Evolutionary conservation across 768 basidiomycete genomes (phyloP).

Genomic region (Rhodotorula diobovata): DNA sequence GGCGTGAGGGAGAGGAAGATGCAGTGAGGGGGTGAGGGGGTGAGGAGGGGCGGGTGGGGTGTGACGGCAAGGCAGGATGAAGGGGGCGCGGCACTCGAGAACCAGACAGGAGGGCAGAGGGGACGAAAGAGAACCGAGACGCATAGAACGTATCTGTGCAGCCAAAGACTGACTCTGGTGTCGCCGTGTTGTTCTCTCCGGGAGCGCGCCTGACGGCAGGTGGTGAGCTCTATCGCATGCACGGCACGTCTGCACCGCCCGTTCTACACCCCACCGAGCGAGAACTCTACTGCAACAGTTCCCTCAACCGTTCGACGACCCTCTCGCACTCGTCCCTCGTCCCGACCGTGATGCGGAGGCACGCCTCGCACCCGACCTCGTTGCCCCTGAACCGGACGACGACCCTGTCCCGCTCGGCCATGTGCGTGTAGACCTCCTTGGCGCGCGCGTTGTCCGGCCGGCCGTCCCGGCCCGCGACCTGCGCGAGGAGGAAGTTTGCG

Average conservation of each 20-base stretch:
- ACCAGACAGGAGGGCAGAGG: no score
- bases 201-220: no score
- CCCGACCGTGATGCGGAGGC: slow-evolving; percentile 84
- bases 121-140: no score
- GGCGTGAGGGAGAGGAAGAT: slow-evolving; percentile 19
- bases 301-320: slow-evolving; percentile 57
- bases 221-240: no score
- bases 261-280: background rate
- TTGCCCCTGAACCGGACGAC: slow-evolving; percentile 85
- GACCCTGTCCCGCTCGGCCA: slow-evolving; percentile 62
- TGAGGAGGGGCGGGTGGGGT: background rate
- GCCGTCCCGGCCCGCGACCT: slow-evolving; percentile 55
- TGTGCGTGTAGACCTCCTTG: slow-evolving; percentile 62
- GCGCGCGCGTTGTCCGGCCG: slow-evolving; percentile 63
- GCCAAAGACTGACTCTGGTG: no score
- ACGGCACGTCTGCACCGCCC: background rate
- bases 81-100: no score
- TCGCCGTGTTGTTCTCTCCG: no score
- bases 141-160: no score
- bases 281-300: slow-evolving; percentile 33
- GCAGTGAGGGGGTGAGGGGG: background rate
- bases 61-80: no score
- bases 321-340: slow-evolving; percentile 69
- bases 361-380: slow-evolving; percentile 79
- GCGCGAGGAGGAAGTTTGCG: slow-evolving; percentile 85